These are phyloP conservation scores for Peziza echinospora DNA, from an alignment of 495 filamentous ascomycete genomes.

Conservation along the genomic window DNA sequence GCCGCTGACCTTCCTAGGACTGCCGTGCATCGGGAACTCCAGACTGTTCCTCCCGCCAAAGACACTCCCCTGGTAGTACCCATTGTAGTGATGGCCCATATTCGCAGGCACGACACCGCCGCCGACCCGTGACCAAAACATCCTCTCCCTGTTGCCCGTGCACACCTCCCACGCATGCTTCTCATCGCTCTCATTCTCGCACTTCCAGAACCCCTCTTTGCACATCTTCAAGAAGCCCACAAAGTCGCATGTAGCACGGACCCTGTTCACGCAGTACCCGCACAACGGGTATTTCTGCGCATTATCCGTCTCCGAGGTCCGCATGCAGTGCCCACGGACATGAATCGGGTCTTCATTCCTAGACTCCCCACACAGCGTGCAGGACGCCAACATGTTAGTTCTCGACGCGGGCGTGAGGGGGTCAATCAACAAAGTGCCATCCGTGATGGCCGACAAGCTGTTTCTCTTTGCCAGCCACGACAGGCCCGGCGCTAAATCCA, in stretches of 20 bases:
- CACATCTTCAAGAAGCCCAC: conserved; percentile 73
- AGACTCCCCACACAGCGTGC: conserved; percentile 68
- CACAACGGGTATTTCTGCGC: conserved; percentile 81
- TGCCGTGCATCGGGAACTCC: background rate
- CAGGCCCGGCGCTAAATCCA: conserved; percentile 74
- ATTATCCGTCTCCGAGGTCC: conserved; percentile 61
- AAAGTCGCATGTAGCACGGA: conserved; percentile 78
- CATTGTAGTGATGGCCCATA: conserved; percentile 7
- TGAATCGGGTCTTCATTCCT: conserved; percentile 43
- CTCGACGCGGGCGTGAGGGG: conserved; percentile 41
- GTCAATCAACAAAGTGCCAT: conserved; percentile 77
- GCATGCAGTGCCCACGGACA: conserved; percentile 67
- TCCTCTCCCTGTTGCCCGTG: conserved; percentile 64
- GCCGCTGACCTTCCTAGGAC: conserved; percentile 10
- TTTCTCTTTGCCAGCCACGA: conserved; percentile 79
- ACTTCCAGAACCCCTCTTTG: conserved; percentile 70
- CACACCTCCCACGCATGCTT: conserved; percentile 85
- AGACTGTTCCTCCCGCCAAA: conserved; percentile 7
- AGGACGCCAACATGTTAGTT: conserved; percentile 39
- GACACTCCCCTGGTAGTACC: conserved; percentile 16
- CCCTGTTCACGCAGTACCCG: conserved; percentile 59
- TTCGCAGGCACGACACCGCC: conserved; percentile 64
- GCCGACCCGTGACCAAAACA: conserved; percentile 89
- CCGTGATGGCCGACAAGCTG: conserved; percentile 58
- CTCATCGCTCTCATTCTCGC: conserved; percentile 53